Conservation (phyloP, 139 green algal species). For the Tetratostichococcus sp. region DNA sequence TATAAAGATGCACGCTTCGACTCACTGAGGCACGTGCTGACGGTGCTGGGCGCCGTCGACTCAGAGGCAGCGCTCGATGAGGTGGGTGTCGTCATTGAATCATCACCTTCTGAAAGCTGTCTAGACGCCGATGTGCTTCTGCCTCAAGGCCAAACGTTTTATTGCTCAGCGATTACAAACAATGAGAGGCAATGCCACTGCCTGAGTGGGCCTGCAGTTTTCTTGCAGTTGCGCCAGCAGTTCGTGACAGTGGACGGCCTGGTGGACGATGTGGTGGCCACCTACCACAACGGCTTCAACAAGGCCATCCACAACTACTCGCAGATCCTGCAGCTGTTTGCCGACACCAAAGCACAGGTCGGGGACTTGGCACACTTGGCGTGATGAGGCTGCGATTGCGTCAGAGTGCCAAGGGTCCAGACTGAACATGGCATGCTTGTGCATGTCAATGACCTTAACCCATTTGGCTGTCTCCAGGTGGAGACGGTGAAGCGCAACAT, state of each 20-base stretch:
- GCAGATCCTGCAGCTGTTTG: constrained; percentile 76
- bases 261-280: constrained; percentile 65
- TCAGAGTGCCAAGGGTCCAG: too few species aligned
- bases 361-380: too few species aligned
- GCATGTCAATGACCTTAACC: too few species aligned
- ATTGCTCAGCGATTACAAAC: too few species aligned
- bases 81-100: constrained; percentile 38
- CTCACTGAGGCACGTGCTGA: constrained; percentile 69
- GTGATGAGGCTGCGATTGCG: too few species aligned
- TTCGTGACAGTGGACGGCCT: constrained; percentile 43
- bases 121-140: too few species aligned
- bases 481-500: constrained; percentile 50
- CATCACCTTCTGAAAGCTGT: too few species aligned
- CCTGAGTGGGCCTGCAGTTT: not conserved
- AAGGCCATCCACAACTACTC: constrained; percentile 84
- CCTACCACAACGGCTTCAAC: constrained; percentile 78
- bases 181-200: too few species aligned
- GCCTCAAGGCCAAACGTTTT: too few species aligned
- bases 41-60: constrained; percentile 57
- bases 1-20: constrained; percentile 67
- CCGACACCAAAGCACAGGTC: constrained; percentile 60
- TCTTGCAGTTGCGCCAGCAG: constrained; percentile 51
- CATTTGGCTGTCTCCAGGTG: constrained; percentile 19
- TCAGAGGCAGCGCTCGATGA: constrained; percentile 51
- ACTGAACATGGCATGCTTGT: too few species aligned